A percentile compares a stretch with the other conserved stretches of the same genome.
Conservation (phyloP, 306 rosid genomes). For the Begonia masoniana region DNA sequence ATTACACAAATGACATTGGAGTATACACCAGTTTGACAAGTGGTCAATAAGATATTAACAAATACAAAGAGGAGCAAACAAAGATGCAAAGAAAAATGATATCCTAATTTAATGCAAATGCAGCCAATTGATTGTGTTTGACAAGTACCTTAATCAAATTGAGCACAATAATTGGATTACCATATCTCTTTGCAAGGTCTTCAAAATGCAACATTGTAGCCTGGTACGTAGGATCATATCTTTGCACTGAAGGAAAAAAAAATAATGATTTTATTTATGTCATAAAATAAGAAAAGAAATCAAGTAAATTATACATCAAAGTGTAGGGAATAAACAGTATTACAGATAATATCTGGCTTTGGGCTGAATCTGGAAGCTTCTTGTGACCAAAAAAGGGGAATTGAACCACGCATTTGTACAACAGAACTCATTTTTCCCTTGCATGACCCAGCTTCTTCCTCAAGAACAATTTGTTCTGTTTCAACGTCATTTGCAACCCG, state of each 20-base stretch:
- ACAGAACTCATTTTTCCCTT: conserved; percentile 93
- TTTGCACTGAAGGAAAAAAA: conserved; percentile 60
- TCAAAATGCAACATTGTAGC: conserved; percentile 88
- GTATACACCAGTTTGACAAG: no score
- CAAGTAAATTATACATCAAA: no score
- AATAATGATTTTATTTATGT: neutral
- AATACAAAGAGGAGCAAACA: neutral
- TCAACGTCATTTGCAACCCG: conserved; percentile 99
- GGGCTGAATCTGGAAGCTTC: conserved; percentile 94
- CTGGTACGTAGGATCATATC: conserved; percentile 91
- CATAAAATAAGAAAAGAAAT: no score
- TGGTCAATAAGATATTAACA: no score
- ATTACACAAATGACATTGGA: no score
- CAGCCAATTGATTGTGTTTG: conserved; percentile 5
- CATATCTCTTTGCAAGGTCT: conserved; percentile 83
- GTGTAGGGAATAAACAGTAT: conserved; percentile 12
- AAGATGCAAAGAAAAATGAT: neutral
- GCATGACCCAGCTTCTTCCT: conserved; percentile 83
- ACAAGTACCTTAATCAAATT: conserved; percentile 71
- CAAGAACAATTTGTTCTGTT: conserved; percentile 93
- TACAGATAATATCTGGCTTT: conserved; percentile 89
- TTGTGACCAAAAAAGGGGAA: conserved; percentile 99
- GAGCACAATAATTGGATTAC: conserved; percentile 81
- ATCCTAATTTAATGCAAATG: neutral
- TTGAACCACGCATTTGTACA: conserved; percentile 96